Percentiles rank a stretch among this genome's conserved stretches.
Evolutionary conservation across 2,329 filamentous ascomycete species (phyloP).

Genomic region (Mollisia scopiformis): DNA sequence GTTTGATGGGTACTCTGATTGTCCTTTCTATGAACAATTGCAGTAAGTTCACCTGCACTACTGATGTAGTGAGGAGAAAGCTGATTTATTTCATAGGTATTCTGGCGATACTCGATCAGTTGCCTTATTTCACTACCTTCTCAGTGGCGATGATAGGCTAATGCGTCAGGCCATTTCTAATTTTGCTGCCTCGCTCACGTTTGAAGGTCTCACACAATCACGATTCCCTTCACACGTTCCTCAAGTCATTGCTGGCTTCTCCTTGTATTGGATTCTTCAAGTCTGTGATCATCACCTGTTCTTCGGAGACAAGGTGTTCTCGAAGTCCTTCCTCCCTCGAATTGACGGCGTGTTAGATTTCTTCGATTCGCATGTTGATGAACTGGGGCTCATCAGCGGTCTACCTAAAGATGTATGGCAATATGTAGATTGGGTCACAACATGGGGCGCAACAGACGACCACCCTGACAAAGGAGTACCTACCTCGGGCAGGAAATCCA

Average conservation of each 20-base stretch:
- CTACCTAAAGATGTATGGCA: conserved; percentile 38
- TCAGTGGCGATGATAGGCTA: conserved; percentile 33
- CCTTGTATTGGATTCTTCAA: conserved; percentile 42
- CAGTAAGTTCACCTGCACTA: conserved; percentile 17
- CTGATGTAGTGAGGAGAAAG: background rate
- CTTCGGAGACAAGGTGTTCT: conserved; percentile 39
- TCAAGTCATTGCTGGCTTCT: conserved; percentile 43
- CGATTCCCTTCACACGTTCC: conserved; percentile 41
- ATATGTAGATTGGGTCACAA: conserved; percentile 40
- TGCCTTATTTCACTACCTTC: conserved; percentile 31
- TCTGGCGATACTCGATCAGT: conserved; percentile 30
- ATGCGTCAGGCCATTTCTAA: conserved; percentile 31
- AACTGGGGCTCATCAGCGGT: conserved; percentile 32
- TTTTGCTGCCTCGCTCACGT: conserved; percentile 17
- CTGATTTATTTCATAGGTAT: conserved; percentile 16
- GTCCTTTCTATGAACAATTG: conserved; percentile 36
- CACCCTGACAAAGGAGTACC: conserved; percentile 44
- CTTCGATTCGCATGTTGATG: conserved; percentile 35
- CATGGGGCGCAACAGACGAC: conserved; percentile 25
- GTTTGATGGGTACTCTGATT: conserved; percentile 34
- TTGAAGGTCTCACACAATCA: conserved; percentile 39
- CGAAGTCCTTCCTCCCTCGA: conserved; percentile 36
- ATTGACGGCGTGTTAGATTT: conserved; percentile 41
- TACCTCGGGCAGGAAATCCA: conserved; percentile 39
- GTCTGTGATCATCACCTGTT: conserved; percentile 41